Conservation (phyloP, 768 basidiomycete genomes). For the Boletus speciosus region DNA sequence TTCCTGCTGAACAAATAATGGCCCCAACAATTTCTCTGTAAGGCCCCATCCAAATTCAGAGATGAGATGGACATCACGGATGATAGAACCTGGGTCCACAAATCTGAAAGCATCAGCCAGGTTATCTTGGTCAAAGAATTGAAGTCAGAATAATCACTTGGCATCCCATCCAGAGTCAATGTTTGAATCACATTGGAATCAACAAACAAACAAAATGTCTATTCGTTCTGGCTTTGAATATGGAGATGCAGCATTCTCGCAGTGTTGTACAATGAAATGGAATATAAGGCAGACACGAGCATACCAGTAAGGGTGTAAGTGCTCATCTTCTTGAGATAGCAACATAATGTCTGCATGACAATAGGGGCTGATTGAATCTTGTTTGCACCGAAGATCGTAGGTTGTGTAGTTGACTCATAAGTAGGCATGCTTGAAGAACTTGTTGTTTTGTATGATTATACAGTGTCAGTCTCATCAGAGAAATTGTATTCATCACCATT, state of each 20-base stretch:
- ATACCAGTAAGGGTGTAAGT: conserved; percentile 39
- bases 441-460: conserved; percentile 19
- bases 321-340: conserved; percentile 20
- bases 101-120: conserved; percentile 39
- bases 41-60: conserved; percentile 33
- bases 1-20: neutral
- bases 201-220: conserved; percentile 42
- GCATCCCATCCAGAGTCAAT: conserved; percentile 25
- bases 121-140: conserved; percentile 34
- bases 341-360: conserved; percentile 36
- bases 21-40: neutral
- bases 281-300: neutral
- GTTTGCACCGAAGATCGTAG: conserved; percentile 24
- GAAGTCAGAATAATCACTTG: conserved; percentile 33
- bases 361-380: conserved; percentile 39
- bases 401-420: conserved; percentile 18
- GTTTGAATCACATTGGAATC: conserved; percentile 32
- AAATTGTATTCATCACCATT: conserved; percentile 26
- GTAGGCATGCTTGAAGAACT: conserved; percentile 25
- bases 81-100: conserved; percentile 39
- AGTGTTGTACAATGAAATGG: neutral
- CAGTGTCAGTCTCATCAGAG: conserved; percentile 15
- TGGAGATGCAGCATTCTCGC: neutral
- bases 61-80: conserved; percentile 41
- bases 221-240: conserved; percentile 18